Evolutionary conservation across 2,329 filamentous ascomycete genomes (phyloP), one percentile per base, ranked within the genome.

Genomic region (Cryphonectria nitschkei): DNA sequence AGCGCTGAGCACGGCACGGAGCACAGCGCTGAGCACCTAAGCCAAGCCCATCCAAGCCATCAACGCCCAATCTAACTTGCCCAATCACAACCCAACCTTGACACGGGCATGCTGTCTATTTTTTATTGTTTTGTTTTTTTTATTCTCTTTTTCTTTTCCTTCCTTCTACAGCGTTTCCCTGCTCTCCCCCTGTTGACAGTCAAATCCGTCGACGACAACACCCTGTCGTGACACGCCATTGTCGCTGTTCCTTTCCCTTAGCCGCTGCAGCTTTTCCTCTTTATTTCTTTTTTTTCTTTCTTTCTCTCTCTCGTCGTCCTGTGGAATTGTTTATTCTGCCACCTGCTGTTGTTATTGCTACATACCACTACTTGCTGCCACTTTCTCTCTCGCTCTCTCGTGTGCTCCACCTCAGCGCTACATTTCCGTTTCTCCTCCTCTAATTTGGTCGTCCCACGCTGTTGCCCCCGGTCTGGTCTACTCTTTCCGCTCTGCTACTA

Each of bases 401-500:
- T 19, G 54, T 39, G 34, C 58, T 61, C 58, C 58, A 61, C 58
- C 58, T 5, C 32, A 61, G 32, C 34, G 34, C 58, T 61, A 61
- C 58, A 39, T 61, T 39, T 61, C 22, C 58, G 26, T 11, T 39
- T 29, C 26, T 58, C 54, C 58, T 39, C 58, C 39, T 61, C 58
- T 61, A 61, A 61, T 61, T 61, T 61, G 32, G 39, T n/a, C 58
- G 34, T 61, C 58, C 32, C 58, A 61, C 58, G 34, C 58, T n/a
- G 32, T 26, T 29, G 14, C 56, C 58, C 58, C 58, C 34, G 34
- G 58, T 39, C 58, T 39, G 58, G 19, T 61, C 58, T 61, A 6
- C 34, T 39, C 22, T 39, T 13, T 19, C 37, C 37, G 11, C 3
- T 19, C 32, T 61, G 56, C 58, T 61, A 32, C 58, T 39, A 39